phyloP scores from a whole-genome alignment of 2,329 filamentous ascomycete genomes.

The Trichophyton verrucosum region DNA sequence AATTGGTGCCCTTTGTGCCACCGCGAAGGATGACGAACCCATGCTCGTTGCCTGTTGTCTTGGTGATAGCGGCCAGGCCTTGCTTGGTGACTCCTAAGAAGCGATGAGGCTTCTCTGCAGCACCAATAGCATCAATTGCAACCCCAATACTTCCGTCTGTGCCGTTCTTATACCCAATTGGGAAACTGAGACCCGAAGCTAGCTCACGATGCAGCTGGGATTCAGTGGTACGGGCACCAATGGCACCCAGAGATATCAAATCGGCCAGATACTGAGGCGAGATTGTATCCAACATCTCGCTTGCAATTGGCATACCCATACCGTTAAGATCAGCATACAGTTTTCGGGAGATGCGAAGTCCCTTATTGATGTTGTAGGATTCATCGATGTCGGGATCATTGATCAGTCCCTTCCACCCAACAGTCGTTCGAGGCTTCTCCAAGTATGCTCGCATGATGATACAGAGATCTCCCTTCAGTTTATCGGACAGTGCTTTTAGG shows the following conservation, averaged over 20 bases:
- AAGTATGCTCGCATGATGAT: conserved; percentile 98
- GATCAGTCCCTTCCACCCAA: conserved; percentile 97
- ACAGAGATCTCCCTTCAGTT: conserved; percentile 76
- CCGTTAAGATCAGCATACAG: conserved; percentile 85
- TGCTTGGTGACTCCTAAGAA: conserved; percentile 97
- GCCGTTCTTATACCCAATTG: conserved; percentile 98
- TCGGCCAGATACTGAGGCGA: conserved; percentile 95
- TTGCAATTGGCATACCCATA: conserved; percentile 90
- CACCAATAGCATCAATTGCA: conserved; percentile 89
- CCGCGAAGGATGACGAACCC: conserved; percentile 94
- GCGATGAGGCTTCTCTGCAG: conserved; percentile 83
- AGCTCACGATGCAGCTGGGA: conserved; percentile 91
- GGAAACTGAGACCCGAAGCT: conserved; percentile 87
- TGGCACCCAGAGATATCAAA: conserved; percentile 76
- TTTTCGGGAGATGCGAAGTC: conserved; percentile 70
- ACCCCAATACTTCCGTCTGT: conserved; percentile 84
- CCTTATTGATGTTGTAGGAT: conserved; percentile 98
- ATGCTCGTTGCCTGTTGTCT: conserved; percentile 88
- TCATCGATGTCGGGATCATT: conserved; percentile 98
- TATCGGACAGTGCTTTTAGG: conserved; percentile 61
- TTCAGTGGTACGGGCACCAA: conserved; percentile 94
- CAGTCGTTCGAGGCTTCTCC: conserved; percentile 94
- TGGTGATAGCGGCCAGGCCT: conserved; percentile 85
- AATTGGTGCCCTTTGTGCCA: conserved; percentile 88
- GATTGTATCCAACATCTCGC: conserved; percentile 97